Percentiles rank a stretch among this genome's conserved stretches.
phyloP scores from a whole-genome alignment of 257 asterid genomes.

The Plantago ovata region DNA sequence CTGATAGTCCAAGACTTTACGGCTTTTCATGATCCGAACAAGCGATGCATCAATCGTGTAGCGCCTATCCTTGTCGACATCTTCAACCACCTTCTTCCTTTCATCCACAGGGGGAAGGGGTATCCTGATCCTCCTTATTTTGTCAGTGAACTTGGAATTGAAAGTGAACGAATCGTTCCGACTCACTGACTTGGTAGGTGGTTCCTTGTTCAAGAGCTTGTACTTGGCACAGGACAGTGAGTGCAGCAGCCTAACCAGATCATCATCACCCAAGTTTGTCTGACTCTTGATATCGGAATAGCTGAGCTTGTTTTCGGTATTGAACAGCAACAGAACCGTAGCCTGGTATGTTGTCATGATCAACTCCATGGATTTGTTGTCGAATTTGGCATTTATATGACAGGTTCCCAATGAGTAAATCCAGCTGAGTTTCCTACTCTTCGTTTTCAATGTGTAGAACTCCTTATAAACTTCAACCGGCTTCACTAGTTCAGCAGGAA shows the following conservation, averaged over 20 bases:
- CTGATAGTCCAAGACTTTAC: slow-evolving; percentile 60
- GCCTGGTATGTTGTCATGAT: too few relatives aligned
- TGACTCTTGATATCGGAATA: slow-evolving; percentile 59
- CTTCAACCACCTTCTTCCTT: too few relatives aligned
- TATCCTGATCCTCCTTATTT: slow-evolving; percentile 70
- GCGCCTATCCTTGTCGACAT: slow-evolving; percentile 62
- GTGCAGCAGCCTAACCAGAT: slow-evolving; percentile 58
- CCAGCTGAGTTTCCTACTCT: too few relatives aligned
- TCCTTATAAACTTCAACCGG: too few relatives aligned
- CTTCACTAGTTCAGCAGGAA: too few relatives aligned
- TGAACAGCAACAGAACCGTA: slow-evolving; percentile 52
- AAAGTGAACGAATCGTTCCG: slow-evolving; percentile 52
- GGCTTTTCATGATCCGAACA: slow-evolving; percentile 62
- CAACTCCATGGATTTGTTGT: too few relatives aligned
- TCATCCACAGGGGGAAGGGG: slow-evolving; percentile 62
- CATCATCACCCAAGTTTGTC: slow-evolving; percentile 57
- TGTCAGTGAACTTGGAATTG: slow-evolving; percentile 56
- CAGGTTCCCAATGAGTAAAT: too few relatives aligned
- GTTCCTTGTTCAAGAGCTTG: slow-evolving; percentile 57
- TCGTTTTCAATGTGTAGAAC: too few relatives aligned
- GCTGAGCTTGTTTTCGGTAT: slow-evolving; percentile 49
- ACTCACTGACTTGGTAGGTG: slow-evolving; percentile 48
- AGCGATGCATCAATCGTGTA: slow-evolving; percentile 63
- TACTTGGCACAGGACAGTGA: slow-evolving; percentile 63
- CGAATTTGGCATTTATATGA: too few relatives aligned